Base-by-base conservation (phyloP, 176 grass and related monocot genomes). In the Paspalum notatum region DNA sequence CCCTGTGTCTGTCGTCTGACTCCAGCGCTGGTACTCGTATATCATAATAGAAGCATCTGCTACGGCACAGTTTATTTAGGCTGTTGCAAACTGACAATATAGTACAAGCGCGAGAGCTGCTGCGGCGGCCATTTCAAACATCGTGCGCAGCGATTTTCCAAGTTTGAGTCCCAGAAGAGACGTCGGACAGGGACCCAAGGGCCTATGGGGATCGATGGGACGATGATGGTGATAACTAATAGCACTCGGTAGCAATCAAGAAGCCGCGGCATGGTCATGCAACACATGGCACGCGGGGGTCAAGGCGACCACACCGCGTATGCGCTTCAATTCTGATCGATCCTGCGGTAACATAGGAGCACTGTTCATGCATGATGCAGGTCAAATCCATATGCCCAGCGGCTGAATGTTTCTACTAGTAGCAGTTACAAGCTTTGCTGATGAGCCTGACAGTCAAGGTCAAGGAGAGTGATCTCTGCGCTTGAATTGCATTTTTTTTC, bases 121-220 rank as follows among this genome's bases (percentile, higher is more conserved):
- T n/a, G n/a, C n/a, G n/a, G n/a, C 2, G 32, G 32, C 69, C 25
- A 46, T 82, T 68, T 76, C 62, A 76, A 61, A 82, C 52, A 1
- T 12, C 53, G 0, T 14, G 42, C 65, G 56, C 22, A 11, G 44
- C 71, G 61, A 71, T 68, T 72, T 85, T 86, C 59, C 55, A 52
- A 41, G 3, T n/a, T 42, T 83, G 59, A 66, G 42, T 67, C 60
- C 80, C 80, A 73, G 26, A 79, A 74, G 75, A 79, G 49, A 88
- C 67, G 86, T 68, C 50, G 67, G 68, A 83, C 40, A 78, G 86
- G 41, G 86, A 88, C 86, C 9, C 10, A 6, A 3, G 24, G 15
- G 8, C 68, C 68, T 51, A 68, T 24, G 22, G 57, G 32, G 3
- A n/a, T 22, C 56, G n/a, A 14, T 18, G 16, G 5, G 52, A 59